Evolutionary conservation across 164 flowering plant species (phyloP).

Genomic region (Buxus sempervirens): DNA sequence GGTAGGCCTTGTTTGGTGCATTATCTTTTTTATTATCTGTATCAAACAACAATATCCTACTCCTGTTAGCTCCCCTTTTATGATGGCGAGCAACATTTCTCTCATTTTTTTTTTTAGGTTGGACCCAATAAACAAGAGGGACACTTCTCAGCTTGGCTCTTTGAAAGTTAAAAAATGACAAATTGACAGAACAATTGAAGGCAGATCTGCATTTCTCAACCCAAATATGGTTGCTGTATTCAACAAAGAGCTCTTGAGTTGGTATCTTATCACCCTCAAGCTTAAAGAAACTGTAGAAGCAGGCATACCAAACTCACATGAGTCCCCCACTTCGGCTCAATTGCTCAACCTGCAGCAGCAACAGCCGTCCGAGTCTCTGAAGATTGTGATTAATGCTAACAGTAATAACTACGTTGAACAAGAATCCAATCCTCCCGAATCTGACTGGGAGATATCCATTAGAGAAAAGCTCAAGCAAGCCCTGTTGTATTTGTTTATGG

Average conservation of each 20-base stretch:
- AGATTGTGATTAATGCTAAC: conserved; percentile 10
- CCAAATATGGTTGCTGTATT: conserved; percentile 59
- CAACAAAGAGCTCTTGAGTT: conserved; percentile 67
- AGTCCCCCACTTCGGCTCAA: conserved; percentile 8
- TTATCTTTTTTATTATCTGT: too few species aligned
- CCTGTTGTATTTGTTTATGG: too few species aligned
- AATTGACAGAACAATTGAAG: neutral
- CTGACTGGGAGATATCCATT: conserved; percentile 51
- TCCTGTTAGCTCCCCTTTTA: neutral
- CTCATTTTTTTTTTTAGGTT: neutral
- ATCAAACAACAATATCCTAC: too few species aligned
- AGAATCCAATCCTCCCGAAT: conserved; percentile 17
- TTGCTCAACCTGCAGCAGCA: conserved; percentile 22
- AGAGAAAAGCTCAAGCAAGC: conserved; percentile 51
- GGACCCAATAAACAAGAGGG: too few species aligned
- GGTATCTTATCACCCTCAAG: conserved; percentile 67
- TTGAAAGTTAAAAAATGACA: neutral
- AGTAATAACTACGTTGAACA: conserved; percentile 15
- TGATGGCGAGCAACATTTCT: too few species aligned
- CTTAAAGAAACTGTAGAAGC: conserved; percentile 57
- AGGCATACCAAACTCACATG: too few species aligned
- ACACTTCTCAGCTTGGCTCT: neutral
- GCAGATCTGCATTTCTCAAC: neutral
- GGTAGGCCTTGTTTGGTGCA: too few species aligned
- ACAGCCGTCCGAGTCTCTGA: conserved; percentile 21